Evolutionary conservation across 1,284 basidiomycete species (phyloP).

Genomic region (Apiotrichum veenhuisii): DNA sequence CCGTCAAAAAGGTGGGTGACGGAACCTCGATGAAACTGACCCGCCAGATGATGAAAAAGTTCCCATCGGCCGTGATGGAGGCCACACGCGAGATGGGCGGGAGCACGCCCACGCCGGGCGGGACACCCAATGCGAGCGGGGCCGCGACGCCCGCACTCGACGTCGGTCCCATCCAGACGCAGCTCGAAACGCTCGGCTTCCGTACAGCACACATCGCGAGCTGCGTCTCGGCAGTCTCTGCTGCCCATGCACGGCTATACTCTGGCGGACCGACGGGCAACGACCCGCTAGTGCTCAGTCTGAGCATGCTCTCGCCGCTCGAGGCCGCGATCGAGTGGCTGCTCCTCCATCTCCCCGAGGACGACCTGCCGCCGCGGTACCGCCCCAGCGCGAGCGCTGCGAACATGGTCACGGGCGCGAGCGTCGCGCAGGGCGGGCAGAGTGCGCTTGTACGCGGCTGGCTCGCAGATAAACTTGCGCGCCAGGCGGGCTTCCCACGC

Average conservation of each 20-base stretch:
- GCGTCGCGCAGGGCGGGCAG: slow-evolving; percentile 53
- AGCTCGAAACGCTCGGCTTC: slow-evolving; percentile 50
- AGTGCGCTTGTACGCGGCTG: slow-evolving; percentile 70
- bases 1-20: slow-evolving; percentile 67
- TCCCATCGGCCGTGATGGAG: slow-evolving; percentile 48
- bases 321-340: slow-evolving; percentile 54
- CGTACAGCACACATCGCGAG: slow-evolving; percentile 49
- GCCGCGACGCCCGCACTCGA: slow-evolving; percentile 25
- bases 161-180: slow-evolving; percentile 27
- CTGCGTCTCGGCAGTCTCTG: slow-evolving; percentile 38
- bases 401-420: slow-evolving; percentile 57
- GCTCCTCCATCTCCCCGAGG: slow-evolving; percentile 55
- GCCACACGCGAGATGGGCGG: slow-evolving; percentile 42
- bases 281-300: slow-evolving; percentile 49
- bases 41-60: slow-evolving; percentile 49
- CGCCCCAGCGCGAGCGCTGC: slow-evolving; percentile 65
- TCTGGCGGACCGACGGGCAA: slow-evolving; percentile 12
- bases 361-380: slow-evolving; percentile 58
- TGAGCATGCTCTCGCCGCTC: slow-evolving; percentile 55
- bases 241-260: slow-evolving; percentile 41
- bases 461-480: slow-evolving; percentile 75
- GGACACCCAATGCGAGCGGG: background rate
- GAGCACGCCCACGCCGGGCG: slow-evolving; percentile 3
- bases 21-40: slow-evolving; percentile 1
- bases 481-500: slow-evolving; percentile 77